Base-by-base conservation (phyloP, 768 basidiomycete species). In the Tylopilus sp. region DNA sequence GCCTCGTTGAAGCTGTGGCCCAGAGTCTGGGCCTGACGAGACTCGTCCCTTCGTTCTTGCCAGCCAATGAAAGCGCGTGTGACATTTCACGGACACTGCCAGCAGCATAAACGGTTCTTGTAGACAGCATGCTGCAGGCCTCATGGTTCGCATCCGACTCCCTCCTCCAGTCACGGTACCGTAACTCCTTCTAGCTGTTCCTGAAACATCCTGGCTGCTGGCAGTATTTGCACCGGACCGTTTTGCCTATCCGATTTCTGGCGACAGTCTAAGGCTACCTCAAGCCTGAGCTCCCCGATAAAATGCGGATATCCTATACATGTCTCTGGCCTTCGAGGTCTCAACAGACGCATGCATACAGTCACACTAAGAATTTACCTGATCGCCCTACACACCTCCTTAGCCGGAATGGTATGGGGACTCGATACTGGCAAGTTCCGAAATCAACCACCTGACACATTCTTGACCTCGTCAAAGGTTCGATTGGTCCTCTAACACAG, bases 401-500 rank as follows among this genome's bases (percentile, higher is more conserved):
- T 68, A 9, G 61, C 61, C 33, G 68, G 65, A 30, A 58, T 68
- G 57, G 41, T 69, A 44, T 69, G 64, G 65, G 66, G 66, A 25
- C 53, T 67, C n/a, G 66, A 69, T 45, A 67, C 65, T 12, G 66
- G 66, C 59, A n/a, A 33, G 61, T 40, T 25, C 13, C 31, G 18
- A 12, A 20, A 17, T 3, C 33, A 13, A 25, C 12, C 36, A 15
- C 41, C 3, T 47, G 10, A 2, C 11, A 3, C 5, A 11, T 13
- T 21, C 23, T 42, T 50, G 15, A 50, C 12, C 28, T 39, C 18
- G 9, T 36, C 25, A 11, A 55, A 66, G 66, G 59, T 31, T 68
- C 68, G 9, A 73, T 77, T 18, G 79, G 76, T 2, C 72, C 77
- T 28, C 63, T 79, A 28, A 78, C 71, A 3, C 70, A 28, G 11